A percentile compares a stretch with the other conserved stretches of the same genome.
These are phyloP conservation scores for Diplotaxis tenuifolia DNA, from an alignment of 345 rosid species.

Conservation along the genomic window DNA sequence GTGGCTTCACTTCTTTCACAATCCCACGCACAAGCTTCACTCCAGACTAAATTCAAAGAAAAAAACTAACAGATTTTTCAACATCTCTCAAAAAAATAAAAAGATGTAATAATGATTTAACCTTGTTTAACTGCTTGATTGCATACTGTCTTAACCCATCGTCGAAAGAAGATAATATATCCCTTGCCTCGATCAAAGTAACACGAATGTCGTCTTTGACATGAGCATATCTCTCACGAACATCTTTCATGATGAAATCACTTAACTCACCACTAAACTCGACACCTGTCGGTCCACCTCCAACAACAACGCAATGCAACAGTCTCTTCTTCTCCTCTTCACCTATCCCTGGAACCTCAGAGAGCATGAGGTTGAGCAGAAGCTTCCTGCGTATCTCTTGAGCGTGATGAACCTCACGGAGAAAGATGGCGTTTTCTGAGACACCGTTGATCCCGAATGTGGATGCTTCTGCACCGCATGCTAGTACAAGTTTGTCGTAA, in stretches of 20 bases:
- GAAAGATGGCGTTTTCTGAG: slow-evolving; percentile 75
- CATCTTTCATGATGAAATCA: slow-evolving; percentile 91
- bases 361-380: slow-evolving; percentile 87
- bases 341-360: slow-evolving; percentile 83
- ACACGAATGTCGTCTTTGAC: slow-evolving; percentile 77
- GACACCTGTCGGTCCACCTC: slow-evolving; percentile 97
- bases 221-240: slow-evolving; percentile 60
- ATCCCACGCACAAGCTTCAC: slow-evolving; percentile 88
- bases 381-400: slow-evolving; percentile 92
- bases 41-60: slow-evolving; percentile 67
- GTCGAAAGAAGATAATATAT: slow-evolving; percentile 92
- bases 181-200: slow-evolving; percentile 95
- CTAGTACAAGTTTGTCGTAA: slow-evolving; percentile 82
- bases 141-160: slow-evolving; percentile 90
- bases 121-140: slow-evolving; percentile 85
- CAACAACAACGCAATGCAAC: slow-evolving; percentile 82
- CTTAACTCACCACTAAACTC: slow-evolving; percentile 95
- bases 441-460: slow-evolving; percentile 93
- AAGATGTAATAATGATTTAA: slow-evolving; percentile 17
- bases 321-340: slow-evolving; percentile 81
- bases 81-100: background rate
- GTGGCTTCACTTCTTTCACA: slow-evolving; percentile 86
- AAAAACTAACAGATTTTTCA: background rate
- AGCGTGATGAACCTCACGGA: slow-evolving; percentile 90
- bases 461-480: slow-evolving; percentile 87